A percentile compares a stretch with the other conserved stretches of the same genome.
Conservation (phyloP, 441 rosid species). For the Erodium trifolium region DNA sequence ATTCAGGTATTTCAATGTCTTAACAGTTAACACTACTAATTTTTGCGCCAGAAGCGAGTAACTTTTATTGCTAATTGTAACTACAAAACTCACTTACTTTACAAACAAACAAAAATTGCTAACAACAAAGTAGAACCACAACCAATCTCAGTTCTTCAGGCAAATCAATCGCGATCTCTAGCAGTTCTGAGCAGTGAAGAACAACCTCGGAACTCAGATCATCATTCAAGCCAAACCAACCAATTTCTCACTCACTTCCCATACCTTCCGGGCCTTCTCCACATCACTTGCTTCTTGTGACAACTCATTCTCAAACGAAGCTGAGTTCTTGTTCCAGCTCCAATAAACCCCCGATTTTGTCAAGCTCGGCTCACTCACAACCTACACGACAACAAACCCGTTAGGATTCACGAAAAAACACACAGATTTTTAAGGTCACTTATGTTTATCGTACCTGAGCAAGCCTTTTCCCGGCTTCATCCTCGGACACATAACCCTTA, state of each 20-base stretch:
- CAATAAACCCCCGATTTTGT: constrained; percentile 82
- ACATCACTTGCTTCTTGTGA: constrained; percentile 79
- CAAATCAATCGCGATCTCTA: not conserved
- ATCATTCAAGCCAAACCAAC: constrained; percentile 55
- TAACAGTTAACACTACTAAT: too few relatives aligned
- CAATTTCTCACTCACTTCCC: constrained; percentile 84
- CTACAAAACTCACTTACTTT: not conserved
- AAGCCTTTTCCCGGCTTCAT: constrained; percentile 84
- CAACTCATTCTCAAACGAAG: constrained; percentile 78
- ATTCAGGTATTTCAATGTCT: not conserved
- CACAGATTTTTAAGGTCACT: not conserved
- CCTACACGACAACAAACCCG: constrained; percentile 27
- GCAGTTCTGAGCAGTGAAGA: not conserved
- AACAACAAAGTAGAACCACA: not conserved
- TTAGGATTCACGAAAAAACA: not conserved
- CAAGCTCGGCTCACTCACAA: constrained; percentile 64
- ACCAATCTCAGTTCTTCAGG: not conserved
- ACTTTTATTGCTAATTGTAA: not conserved
- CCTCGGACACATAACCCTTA: constrained; percentile 86
- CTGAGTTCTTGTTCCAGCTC: constrained; percentile 87
- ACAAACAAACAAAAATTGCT: not conserved
- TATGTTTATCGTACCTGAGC: constrained; percentile 42
- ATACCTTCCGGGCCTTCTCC: constrained; percentile 67
- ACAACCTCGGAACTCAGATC: not conserved
- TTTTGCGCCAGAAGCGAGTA: too few relatives aligned